These are phyloP conservation scores for Skeletonema menzelii DNA, from an alignment of 108 stramenopile genomes.

Conservation along the genomic window DNA sequence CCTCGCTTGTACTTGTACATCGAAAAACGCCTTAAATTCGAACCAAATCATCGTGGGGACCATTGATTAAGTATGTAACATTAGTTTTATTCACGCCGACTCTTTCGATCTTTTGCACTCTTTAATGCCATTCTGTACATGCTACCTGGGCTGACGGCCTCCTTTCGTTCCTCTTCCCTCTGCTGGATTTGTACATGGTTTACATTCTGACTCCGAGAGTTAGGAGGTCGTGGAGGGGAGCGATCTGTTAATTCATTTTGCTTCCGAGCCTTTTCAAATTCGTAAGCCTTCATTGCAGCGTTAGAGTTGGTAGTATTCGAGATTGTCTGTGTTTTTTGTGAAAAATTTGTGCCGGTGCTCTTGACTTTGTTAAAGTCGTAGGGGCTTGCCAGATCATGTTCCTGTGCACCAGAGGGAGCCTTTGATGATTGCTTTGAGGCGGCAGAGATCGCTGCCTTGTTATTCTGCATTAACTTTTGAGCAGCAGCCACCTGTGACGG, in stretches of 20 bases:
- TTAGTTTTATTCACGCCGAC: not conserved
- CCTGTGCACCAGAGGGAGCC: not conserved
- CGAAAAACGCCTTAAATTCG: too few species aligned
- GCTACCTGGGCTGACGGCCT: not conserved
- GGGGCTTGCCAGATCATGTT: slow-evolving; percentile 10
- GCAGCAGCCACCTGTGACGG: not conserved
- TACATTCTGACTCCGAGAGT: not conserved
- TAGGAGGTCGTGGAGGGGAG: not conserved
- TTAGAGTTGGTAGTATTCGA: slow-evolving; percentile 5
- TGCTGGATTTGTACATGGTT: not conserved
- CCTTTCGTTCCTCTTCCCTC: not conserved
- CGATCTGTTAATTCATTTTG: not conserved
- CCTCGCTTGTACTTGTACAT: too few species aligned
- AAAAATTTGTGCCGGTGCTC: slow-evolving; percentile 24
- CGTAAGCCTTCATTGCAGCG: not conserved
- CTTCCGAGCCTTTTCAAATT: not conserved
- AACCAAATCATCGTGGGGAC: too few species aligned
- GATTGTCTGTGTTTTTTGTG: slow-evolving; percentile 17
- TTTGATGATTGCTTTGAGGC: not conserved
- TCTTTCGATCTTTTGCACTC: slow-evolving; percentile 5
- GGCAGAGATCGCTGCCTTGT: not conserved
- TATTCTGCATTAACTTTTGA: not conserved
- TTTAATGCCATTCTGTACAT: not conserved
- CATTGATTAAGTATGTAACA: not conserved
- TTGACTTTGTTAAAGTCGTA: slow-evolving; percentile 27